Percentiles rank a stretch among this genome's conserved stretches.
Conservation (phyloP, 176 grass and related monocot genomes). For the Cocos nucifera region DNA sequence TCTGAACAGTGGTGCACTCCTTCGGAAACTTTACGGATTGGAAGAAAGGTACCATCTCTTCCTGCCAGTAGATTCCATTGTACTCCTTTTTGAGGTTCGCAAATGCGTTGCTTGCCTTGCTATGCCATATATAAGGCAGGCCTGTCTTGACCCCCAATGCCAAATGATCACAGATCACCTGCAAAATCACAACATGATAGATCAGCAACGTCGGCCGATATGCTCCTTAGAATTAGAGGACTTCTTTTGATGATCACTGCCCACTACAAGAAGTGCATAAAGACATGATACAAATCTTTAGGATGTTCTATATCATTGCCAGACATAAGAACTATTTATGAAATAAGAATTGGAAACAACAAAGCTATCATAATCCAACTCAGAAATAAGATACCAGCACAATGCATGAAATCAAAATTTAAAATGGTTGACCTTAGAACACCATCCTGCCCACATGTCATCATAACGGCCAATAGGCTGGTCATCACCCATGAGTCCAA, state of each 20-base stretch:
- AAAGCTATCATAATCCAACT: too few relatives aligned
- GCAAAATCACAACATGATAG: not conserved
- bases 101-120: constrained; percentile 63
- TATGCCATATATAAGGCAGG: constrained; percentile 63
- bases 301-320: too few relatives aligned
- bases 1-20: constrained; percentile 41
- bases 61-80: constrained; percentile 66
- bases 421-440: constrained; percentile 39
- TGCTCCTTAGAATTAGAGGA: too few relatives aligned
- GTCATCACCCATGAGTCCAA: constrained; percentile 66
- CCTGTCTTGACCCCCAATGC: constrained; percentile 57
- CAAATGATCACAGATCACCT: constrained; percentile 59
- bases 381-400: too few relatives aligned
- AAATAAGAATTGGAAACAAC: too few relatives aligned
- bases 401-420: not conserved
- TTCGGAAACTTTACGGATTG: constrained; percentile 38
- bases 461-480: constrained; percentile 72
- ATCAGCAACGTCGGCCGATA: too few relatives aligned
- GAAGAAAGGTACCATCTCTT: constrained; percentile 67
- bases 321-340: too few relatives aligned
- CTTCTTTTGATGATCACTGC: too few relatives aligned
- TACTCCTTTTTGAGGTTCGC: constrained; percentile 65
- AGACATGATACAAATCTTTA: too few relatives aligned
- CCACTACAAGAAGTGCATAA: too few relatives aligned
- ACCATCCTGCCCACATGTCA: constrained; percentile 80